Base-by-base conservation (phyloP, 805 yeast species). In the Wickerhamiella nectarea region DNA sequence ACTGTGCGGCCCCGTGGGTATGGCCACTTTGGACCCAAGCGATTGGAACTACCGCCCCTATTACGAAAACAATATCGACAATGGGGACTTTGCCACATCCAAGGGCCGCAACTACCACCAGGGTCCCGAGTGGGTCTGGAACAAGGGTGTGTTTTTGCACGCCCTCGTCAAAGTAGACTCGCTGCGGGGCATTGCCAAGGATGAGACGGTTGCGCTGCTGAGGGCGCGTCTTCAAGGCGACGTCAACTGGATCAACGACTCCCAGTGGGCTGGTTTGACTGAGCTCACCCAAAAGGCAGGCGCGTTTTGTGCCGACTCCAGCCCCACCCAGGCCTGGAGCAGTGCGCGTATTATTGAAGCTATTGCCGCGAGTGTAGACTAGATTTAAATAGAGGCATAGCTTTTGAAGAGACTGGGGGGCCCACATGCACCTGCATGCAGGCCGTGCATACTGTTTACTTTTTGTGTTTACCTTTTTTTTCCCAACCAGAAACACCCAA, bases 51-150 rank as follows among this genome's bases (percentile, higher is more conserved):
- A 91, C 61, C 71, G 94, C 50, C 98, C 98, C 1, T 75, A 83
- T 63, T 89, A 89, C 61, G 67, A 68, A 56, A 91, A 89, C 59
- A 65, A 85, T 38, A 80, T 73, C 34, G 97, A 89, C 55, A 75
- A 74, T 43, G 75, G 71, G 4, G 95, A 89, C 60, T 91, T 86
- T 69, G 85, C 93, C 0, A 86, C 96, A 0, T 71, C 96, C 2
- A 85, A 86, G 62, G 98, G 98, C 24, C 74, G 97, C 55, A 91
- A 91, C 63, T 89, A 89, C 60, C 98, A 89, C 61, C 97, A 89
- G 64, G 98, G 98, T 1, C 98, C 98, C 2, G 98, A 91, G 59
- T 89, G 98, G 98, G 81, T 83, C 26, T 89, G 96, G 96, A 73
- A 77, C 46, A 69, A 71, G 20, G 98, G 98, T 2, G 86, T 76